Evolutionary conservation across 2,329 filamentous ascomycete species (phyloP).

Genomic region (Ophioceras dolichostomum): DNA sequence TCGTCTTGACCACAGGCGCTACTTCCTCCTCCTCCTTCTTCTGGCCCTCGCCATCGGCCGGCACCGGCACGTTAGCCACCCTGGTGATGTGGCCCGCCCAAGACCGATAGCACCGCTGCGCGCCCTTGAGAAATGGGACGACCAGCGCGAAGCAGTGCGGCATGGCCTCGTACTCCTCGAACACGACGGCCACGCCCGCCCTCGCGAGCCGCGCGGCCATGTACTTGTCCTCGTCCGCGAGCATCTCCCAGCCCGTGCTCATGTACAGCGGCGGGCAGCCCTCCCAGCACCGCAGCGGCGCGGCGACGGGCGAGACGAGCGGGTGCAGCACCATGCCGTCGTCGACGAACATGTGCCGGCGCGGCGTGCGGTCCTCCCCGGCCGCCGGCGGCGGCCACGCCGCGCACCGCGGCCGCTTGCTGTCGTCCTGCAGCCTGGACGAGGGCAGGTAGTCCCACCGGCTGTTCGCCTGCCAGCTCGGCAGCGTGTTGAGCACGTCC

Average conservation of each 20-base stretch:
- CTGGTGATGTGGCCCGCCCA: constrained; percentile 44
- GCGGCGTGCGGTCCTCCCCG: constrained; percentile 45
- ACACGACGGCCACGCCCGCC: constrained; percentile 49
- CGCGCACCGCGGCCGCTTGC: constrained; percentile 15
- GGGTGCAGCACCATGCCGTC: constrained; percentile 50
- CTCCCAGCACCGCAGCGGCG: constrained; percentile 46
- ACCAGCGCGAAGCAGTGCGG: constrained; percentile 60
- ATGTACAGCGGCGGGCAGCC: constrained; percentile 55
- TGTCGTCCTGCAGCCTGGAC: constrained; percentile 14
- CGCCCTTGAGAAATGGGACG: constrained; percentile 30
- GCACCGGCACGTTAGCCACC: constrained; percentile 7
- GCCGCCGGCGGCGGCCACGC: constrained; percentile 36
- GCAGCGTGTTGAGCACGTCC: constrained; percentile 54
- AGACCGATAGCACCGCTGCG: constrained; percentile 37
- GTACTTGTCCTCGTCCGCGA: constrained; percentile 54
- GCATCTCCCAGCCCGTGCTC: constrained; percentile 57
- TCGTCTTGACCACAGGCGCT: constrained; percentile 19
- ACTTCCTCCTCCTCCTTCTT: constrained; percentile 8
- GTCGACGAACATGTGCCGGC: constrained; percentile 40
- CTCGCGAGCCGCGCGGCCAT: constrained; percentile 41
- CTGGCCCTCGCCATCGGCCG: constrained; percentile 3
- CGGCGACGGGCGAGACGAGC: constrained; percentile 50
- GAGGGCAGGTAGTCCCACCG: constrained; percentile 52
- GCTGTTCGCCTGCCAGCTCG: constrained; percentile 36
- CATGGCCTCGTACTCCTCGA: constrained; percentile 70